Base-by-base conservation (phyloP, 164 flowering plant species). In the Stephania yunnanensis region DNA sequence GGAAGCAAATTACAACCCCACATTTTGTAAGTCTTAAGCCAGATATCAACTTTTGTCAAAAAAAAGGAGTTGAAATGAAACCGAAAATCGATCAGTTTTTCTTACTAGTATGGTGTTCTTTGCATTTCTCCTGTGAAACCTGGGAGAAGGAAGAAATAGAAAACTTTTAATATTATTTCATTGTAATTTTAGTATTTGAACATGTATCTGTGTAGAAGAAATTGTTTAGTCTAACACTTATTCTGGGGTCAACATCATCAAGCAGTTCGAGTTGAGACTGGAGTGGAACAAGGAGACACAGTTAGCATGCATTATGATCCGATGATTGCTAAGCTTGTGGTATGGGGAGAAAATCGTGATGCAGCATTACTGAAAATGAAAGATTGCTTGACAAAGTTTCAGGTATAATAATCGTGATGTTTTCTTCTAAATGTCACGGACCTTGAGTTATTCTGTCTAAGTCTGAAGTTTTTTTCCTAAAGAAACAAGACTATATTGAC, bases 291-390 rank as follows among this genome's bases (percentile, higher is more conserved):
- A 86, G 99, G 98, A 71, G 97, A 93, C 71, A 72, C 88, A 78
- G 98, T 95, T 69, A 95, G 97, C 85, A 85, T 93, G 98, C 97
- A 95, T 83, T 95, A 95, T 84, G 98, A 95, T 86, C 99, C 98
- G 68, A 95, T 95, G 99, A 93, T 95, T 80, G 99, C 99, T 46
- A 95, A 95, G 86, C 98, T 95, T 82, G 97, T 95, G 48, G 98
- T 93, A 10, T 87, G 92, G 93, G 99, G 98, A 81, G 92, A 87
- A 86, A 87, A 87, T 75, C 92, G 98, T 42, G 75, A 80, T 78
- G 86, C 92, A n/a, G 99, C 99, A 64, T 83, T 95, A 76, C 83
- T 91, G 52, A 95, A 93, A 83, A 68, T 95, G 87, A 93, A 86
- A 83, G 92, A 93, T 74, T 86, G 94, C 83, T 79, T 95, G 75